Evolutionary conservation across 2,329 filamentous ascomycete genomes (phyloP).

Genomic region (Botrytis galanthina): DNA sequence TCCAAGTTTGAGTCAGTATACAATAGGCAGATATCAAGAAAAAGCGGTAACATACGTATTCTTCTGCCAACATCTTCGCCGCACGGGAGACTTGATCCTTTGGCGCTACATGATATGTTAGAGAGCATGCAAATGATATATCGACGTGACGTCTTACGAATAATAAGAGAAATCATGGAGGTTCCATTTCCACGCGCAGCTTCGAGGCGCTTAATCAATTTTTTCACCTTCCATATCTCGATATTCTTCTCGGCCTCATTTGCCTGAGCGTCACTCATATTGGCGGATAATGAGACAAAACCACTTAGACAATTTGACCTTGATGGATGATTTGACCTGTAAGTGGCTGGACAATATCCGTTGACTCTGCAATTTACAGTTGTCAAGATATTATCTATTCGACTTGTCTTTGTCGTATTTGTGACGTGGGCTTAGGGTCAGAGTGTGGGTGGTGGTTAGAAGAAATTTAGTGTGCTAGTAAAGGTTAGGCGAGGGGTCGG

Average conservation of each 20-base stretch:
- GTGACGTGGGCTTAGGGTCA: conserved; percentile 15
- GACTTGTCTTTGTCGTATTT: conserved; percentile 15
- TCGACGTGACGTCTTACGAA: conserved; percentile 61
- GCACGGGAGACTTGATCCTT: conserved; percentile 97
- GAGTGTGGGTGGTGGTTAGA: conserved; percentile 1
- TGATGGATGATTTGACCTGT: not conserved
- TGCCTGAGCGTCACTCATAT: conserved; percentile 81
- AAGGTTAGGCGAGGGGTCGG: conserved; percentile 16
- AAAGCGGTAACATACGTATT: conserved; percentile 68
- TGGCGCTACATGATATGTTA: conserved; percentile 59
- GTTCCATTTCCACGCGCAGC: conserved; percentile 97
- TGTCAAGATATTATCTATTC: not conserved
- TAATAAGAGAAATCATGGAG: conserved; percentile 99
- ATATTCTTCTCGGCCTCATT: conserved; percentile 98
- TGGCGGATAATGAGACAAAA: conserved; percentile 43
- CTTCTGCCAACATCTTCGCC: conserved; percentile 99
- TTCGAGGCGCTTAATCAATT: conserved; percentile 98
- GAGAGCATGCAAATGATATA: not conserved
- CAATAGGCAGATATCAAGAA: conserved; percentile 20
- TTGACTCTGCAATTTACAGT: conserved; percentile 20
- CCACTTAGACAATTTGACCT: conserved; percentile 8
- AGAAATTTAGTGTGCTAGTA: conserved; percentile 18
- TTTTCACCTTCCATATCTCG: conserved; percentile 97
- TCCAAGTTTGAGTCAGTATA: conserved; percentile 6
- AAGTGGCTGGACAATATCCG: conserved; percentile 11